phyloP scores from a whole-genome alignment of 2,329 filamentous ascomycete genomes.

The Aspergillus hiratsukae region DNA sequence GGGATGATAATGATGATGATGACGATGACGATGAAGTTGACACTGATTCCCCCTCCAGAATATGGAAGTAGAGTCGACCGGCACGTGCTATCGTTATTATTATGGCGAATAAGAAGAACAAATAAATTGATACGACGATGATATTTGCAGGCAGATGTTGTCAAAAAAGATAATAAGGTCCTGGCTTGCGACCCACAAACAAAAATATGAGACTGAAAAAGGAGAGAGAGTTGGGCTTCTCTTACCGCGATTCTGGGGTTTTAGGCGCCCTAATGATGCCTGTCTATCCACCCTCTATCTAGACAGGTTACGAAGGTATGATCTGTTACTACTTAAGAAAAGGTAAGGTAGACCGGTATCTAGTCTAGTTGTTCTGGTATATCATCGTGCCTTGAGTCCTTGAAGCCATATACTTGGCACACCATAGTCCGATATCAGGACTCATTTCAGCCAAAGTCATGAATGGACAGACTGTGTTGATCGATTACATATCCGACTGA shows the following conservation, averaged over 20 bases:
- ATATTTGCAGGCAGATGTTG: not conserved
- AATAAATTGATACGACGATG: not conserved
- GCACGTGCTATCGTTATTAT: not conserved
- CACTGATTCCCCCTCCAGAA: no score
- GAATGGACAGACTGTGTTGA: no score
- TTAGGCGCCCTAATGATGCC: not conserved
- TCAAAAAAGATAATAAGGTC: not conserved
- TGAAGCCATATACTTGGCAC: no score
- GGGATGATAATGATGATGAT: not conserved
- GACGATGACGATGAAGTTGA: not conserved
- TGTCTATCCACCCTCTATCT: not conserved
- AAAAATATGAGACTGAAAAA: not conserved
- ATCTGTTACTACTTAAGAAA: not conserved
- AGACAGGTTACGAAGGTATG: not conserved
- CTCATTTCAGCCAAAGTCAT: no score
- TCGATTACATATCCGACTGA: no score
- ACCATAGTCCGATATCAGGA: no score
- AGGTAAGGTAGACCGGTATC: no score
- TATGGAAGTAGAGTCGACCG: no score
- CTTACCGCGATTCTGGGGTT: not conserved
- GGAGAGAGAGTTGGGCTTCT: not conserved
- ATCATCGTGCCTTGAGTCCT: no score
- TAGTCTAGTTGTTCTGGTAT: no score
- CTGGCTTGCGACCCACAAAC: no score
- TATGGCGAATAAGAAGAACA: no score